These are phyloP conservation scores for Cyclotella baltica DNA, from an alignment of 108 stramenopile genomes.

Conservation along the genomic window DNA sequence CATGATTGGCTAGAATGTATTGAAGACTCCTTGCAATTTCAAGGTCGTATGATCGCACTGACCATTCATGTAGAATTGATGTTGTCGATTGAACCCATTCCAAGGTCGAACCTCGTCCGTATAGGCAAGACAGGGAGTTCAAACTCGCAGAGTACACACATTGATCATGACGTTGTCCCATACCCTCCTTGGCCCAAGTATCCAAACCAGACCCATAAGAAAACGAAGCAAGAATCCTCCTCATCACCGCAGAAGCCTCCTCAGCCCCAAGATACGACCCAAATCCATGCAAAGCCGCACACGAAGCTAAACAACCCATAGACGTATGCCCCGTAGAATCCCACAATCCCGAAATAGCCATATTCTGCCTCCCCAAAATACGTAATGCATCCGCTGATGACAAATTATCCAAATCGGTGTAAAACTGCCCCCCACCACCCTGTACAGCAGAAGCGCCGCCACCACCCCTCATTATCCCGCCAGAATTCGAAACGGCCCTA, in stretches of 20 bases:
- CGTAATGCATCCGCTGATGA: slow-evolving; percentile 48
- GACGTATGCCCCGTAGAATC: slow-evolving; percentile 63
- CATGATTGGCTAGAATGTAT: slow-evolving; percentile 39
- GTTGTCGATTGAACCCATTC: slow-evolving; percentile 38
- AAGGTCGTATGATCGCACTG: slow-evolving; percentile 41
- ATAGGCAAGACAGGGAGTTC: not conserved
- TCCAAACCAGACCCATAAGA: slow-evolving; percentile 37
- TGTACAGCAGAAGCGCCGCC: slow-evolving; percentile 31
- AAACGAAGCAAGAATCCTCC: slow-evolving; percentile 41
- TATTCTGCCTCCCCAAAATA: slow-evolving; percentile 52
- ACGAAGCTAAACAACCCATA: slow-evolving; percentile 59
- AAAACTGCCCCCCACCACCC: slow-evolving; percentile 38
- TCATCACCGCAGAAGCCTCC: slow-evolving; percentile 22
- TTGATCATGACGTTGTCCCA: not conserved
- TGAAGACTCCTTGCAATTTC: slow-evolving; percentile 34
- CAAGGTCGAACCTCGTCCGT: slow-evolving; percentile 5
- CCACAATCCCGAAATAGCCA: slow-evolving; percentile 75
- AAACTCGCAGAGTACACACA: slow-evolving; percentile 5
- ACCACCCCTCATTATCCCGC: not conserved
- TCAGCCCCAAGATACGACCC: slow-evolving; percentile 11
- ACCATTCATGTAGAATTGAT: slow-evolving; percentile 50
- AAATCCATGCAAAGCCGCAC: slow-evolving; percentile 60
- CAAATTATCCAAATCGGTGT: slow-evolving; percentile 49
- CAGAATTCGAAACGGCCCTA: not conserved
- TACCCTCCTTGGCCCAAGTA: slow-evolving; percentile 14